phyloP scores from a whole-genome alignment of 345 rosid species.

The Odontarrhena argentea region DNA sequence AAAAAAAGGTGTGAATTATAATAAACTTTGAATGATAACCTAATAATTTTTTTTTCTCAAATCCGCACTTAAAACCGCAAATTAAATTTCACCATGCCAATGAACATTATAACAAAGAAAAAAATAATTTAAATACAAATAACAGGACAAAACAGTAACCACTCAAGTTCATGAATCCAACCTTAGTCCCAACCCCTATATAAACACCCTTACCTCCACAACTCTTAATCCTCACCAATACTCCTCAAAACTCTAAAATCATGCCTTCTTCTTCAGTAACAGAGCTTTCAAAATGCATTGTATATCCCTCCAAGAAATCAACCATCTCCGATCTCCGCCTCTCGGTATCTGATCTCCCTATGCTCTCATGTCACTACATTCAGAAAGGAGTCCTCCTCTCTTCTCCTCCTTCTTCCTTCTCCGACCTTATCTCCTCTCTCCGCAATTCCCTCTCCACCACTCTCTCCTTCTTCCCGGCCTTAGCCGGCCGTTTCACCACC shows the following conservation, averaged over 20 bases:
- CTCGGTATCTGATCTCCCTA: slow-evolving; percentile 91
- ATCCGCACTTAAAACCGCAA: no score
- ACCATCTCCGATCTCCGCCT: slow-evolving; percentile 67
- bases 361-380: slow-evolving; percentile 97
- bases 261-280: slow-evolving; percentile 64
- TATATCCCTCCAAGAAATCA: slow-evolving; percentile 55
- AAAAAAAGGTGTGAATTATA: no score
- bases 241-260: not conserved
- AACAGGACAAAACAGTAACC: slow-evolving; percentile 34
- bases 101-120: no score
- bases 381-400: slow-evolving; percentile 87
- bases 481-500: slow-evolving; percentile 84
- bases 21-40: no score
- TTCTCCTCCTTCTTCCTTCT: slow-evolving; percentile 45
- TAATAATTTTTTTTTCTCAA: no score
- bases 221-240: slow-evolving; percentile 26
- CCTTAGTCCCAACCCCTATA: slow-evolving; percentile 41
- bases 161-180: slow-evolving; percentile 61
- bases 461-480: slow-evolving; percentile 75
- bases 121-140: not conserved
- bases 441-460: slow-evolving; percentile 65
- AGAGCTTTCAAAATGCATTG: slow-evolving; percentile 58
- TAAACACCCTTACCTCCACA: slow-evolving; percentile 40
- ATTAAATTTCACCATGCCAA: no score
- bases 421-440: slow-evolving; percentile 52